Evolutionary conservation across 257 asterid genomes (phyloP), one percentile per base, ranked within the genome.

Genomic region (Vinca minor): DNA sequence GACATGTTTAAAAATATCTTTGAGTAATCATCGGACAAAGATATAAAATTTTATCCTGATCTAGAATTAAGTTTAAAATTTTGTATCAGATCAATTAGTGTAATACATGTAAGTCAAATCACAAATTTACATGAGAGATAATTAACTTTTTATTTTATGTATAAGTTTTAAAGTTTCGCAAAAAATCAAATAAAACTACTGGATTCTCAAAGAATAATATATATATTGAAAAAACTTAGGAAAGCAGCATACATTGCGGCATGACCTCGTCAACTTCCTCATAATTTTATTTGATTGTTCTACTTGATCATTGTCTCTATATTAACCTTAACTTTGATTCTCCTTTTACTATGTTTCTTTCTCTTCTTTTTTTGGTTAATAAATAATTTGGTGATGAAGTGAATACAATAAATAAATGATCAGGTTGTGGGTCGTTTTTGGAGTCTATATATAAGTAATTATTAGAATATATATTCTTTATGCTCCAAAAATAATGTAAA

Each of bases 241-340:
- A 39, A 46, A 53, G 31, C 63, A 11, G 67, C n/a, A n/a, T n/a
- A n/a, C n/a, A n/a, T n/a, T n/a, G n/a, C 44, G 20, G 12, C 74
- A 72, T 49, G 80, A 81, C 77, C 81, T 57, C 71, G 75, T 79
- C 73, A 71, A 71, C 35, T 53, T 56, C 66, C 65, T 48, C 25
- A 29, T 20, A 66, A 18, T 68, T 68, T 71, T 50, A 28, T 45
- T 41, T 20, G 34, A 62, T 55, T 58, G 12, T 45, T 25, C 44
- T 49, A 53, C 34, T 69, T 55, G 67, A 74, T 69, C 44, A 23
- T 64, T 69, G 72, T 46, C 65, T 5, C n/a, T 58, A 21, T 53
- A 8, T 31, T 54, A 55, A 3, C 4, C 8, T 58, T 18, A 36
- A 36, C 57, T 23, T 59, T 35, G 12, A 20, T 59, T 58, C 46